Base-by-base conservation (phyloP, 805 yeast species). In the Sugiyamaella lignohabitans region DNA sequence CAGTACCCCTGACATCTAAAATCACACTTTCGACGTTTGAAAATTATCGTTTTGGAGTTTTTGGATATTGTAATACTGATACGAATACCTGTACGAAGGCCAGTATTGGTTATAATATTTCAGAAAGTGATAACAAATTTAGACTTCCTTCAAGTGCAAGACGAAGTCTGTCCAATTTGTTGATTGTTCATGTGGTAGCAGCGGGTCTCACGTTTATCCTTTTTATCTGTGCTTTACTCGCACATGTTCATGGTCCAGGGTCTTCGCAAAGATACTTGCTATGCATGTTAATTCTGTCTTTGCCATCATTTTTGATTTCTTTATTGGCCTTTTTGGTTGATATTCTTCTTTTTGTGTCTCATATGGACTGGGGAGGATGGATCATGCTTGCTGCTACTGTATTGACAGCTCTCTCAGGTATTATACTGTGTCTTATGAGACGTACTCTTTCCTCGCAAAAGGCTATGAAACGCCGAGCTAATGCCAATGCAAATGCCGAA, bases 331-430 rank as follows among this genome's bases (percentile, higher is more conserved):
- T 91, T 53, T 67, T 89, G 49, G 87, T 87, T 2, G 98, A 91
- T 61, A 76, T 89, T 34, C 63, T 89, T 36, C 63, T 91, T 43
- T 91, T 91, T 57, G 74, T 82, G 1, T 85, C 89, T 2, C 79
- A 80, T 59, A 66, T 91, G 46, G 74, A 78, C 45, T 88, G 87
- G 80, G 75, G 82, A 39, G 96, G 96, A 21, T 91, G 97, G 97
- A 67, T 84, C 43, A 75, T 85, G 49, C 67, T 89, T 21, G 79
- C 78, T 0, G 76, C 91, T 1, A 77, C 93, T 0, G 75, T 83
- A 1, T 62, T 82, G 27, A 70, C 81, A 40, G 83, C 91, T 0
- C 52, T 82, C 1, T 72, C 78, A 23, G 80, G 87, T 1, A 74
- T 87, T 1, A 61, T 82, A 53, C 64, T 84, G 17, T 87, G 95